Base-by-base conservation (phyloP, 1,284 basidiomycete genomes). In the Pisolithus thermaeus region DNA sequence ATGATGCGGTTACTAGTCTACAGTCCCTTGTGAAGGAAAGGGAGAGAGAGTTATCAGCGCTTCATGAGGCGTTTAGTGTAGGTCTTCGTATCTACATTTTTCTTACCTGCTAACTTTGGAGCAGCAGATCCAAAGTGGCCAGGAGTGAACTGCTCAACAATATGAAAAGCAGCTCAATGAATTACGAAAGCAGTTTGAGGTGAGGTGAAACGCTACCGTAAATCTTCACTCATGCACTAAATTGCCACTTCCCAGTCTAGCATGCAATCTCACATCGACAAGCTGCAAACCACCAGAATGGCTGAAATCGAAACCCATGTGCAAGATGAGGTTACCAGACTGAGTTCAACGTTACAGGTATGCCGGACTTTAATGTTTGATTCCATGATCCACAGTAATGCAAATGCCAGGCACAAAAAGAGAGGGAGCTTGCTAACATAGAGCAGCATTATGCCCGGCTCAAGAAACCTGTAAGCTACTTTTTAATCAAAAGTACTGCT, bases 361-460 rank as follows among this genome's bases (percentile, higher is more conserved):
- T 32, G 42, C 38, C 9, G 38, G 20, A 39, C 14, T 8, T 14
- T 7, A n/a, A 39, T 39, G 12, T 14, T 39, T 1, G 14, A 39
- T 39, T 8, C 38, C 16, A 27, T 27, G 25, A 7, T 7, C 20
- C 6, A 20, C 4, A 20, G 14, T 39, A 39, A 39, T 39, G 8
- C 20, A 39, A 18, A 39, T 39, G 20, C 38, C 20, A 45, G 40
- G 48, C 23, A 27, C 40, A n/a, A 42, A 49, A 48, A 39, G 47
- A 40, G 37, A 37, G 22, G n/a, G 36, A 48, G 14, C 47, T 48
- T 27, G 47, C 47, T 18, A 48, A 48, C 47, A 48, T 48, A 6
- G 37, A 48, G 37, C 47, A 48, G 32, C 14, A 3, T 1, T 46
- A 35, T 50, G 28, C 30, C 4, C 28, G 18, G 38, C 16, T 39